Conservation (phyloP, 129 eudicot genomes). For the Artemisia annua region DNA sequence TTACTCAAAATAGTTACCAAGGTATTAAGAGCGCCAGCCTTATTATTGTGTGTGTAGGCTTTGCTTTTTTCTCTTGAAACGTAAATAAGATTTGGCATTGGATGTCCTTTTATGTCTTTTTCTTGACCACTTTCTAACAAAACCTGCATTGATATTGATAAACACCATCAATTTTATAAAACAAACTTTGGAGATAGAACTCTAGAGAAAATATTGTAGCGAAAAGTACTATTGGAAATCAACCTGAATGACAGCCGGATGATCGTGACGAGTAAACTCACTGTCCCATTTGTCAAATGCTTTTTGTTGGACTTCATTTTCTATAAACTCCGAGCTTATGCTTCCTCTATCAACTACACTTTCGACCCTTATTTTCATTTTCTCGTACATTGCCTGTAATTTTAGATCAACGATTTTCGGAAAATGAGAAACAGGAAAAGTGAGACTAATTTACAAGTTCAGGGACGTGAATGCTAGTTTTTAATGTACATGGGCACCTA, state of each 20-base stretch:
- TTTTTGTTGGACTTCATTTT: slow-evolving; percentile 21
- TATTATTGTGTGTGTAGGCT: slow-evolving; percentile 56
- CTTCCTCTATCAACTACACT: slow-evolving; percentile 57
- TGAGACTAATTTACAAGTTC: background rate
- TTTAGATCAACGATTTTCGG: background rate
- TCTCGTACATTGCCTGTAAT: slow-evolving; percentile 45
- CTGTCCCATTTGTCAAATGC: slow-evolving; percentile 48
- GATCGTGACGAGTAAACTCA: slow-evolving; percentile 49
- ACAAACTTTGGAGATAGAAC: background rate
- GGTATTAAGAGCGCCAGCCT: slow-evolving; percentile 88
- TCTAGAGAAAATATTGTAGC: background rate
- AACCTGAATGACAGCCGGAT: slow-evolving; percentile 76
- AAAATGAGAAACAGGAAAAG: background rate
- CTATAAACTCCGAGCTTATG: slow-evolving; percentile 41
- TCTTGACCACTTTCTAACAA: slow-evolving; percentile 45
- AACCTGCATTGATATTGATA: slow-evolving; percentile 40
- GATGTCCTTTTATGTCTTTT: slow-evolving; percentile 39
- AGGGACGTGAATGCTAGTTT: background rate
- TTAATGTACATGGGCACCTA: background rate
- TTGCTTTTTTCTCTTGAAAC: slow-evolving; percentile 63
- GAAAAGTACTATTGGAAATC: background rate
- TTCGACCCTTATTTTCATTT: slow-evolving; percentile 55
- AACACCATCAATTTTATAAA: background rate
- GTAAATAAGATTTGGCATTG: slow-evolving; percentile 76
- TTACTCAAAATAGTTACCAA: slow-evolving; percentile 42